These are phyloP conservation scores for Hyparrhenia diplandra DNA, from an alignment of 176 grass and related monocot species.

Conservation along the genomic window DNA sequence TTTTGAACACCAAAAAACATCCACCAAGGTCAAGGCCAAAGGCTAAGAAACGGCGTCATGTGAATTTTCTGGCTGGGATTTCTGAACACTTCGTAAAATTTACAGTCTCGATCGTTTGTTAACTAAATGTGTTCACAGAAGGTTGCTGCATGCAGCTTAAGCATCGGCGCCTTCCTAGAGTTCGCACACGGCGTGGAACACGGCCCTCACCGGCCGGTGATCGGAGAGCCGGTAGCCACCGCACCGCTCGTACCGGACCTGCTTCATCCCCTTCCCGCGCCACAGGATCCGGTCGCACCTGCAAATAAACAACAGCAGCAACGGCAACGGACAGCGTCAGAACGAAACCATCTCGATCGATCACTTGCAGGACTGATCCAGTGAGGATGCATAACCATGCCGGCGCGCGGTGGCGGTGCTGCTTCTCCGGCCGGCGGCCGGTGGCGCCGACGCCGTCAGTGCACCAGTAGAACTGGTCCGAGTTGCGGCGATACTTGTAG, in stretches of 20 bases:
- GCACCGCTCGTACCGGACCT: slow-evolving; percentile 58
- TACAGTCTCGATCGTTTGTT: background rate
- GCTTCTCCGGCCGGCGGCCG: slow-evolving; percentile 1
- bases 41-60: background rate
- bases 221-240: slow-evolving; percentile 60
- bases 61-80: background rate
- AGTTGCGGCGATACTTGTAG: slow-evolving; percentile 66
- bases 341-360: background rate
- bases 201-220: slow-evolving; percentile 68
- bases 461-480: slow-evolving; percentile 54
- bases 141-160: background rate
- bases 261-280: slow-evolving; percentile 65
- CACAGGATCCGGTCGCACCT: slow-evolving; percentile 90
- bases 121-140: background rate
- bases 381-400: slow-evolving; percentile 38
- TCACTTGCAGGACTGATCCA: background rate
- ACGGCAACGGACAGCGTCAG: too few relatives aligned
- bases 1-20: background rate
- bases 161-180: background rate
- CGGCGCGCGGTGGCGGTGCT: slow-evolving; percentile 51
- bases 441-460: background rate
- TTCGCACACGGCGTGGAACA: slow-evolving; percentile 55
- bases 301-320: background rate
- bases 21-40: background rate
- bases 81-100: background rate